phyloP scores from a whole-genome alignment of 495 filamentous ascomycete genomes.

The Cetradonia linearis region DNA sequence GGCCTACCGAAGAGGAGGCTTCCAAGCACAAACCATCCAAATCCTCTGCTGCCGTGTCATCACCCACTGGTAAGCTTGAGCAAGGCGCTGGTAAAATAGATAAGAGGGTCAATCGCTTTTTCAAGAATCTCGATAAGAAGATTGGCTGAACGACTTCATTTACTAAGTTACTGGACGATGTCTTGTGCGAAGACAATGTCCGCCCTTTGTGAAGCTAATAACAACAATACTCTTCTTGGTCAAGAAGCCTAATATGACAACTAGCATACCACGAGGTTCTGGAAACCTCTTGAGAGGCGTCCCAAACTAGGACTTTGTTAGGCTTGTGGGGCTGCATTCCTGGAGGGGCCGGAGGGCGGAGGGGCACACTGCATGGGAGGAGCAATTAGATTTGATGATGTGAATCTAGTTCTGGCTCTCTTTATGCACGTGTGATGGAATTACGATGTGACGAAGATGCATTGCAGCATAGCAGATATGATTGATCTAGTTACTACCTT shows the following conservation, averaged over 20 bases:
- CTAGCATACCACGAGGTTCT: neutral
- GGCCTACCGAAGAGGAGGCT: constrained; percentile 58
- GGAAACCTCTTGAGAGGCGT: neutral
- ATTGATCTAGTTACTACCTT: neutral
- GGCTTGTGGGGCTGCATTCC: neutral
- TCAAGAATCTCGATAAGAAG: constrained; percentile 87
- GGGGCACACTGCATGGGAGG: neutral
- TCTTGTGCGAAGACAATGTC: neutral
- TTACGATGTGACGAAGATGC: constrained; percentile 7
- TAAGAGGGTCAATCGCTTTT: constrained; percentile 64
- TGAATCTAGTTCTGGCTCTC: neutral
- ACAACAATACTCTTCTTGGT: neutral
- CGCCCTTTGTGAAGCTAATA: neutral
- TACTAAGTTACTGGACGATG: neutral
- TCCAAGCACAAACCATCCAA: constrained; percentile 45
- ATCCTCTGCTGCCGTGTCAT: constrained; percentile 34
- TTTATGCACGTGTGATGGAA: neutral
- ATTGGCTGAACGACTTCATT: constrained; percentile 37
- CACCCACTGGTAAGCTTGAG: constrained; percentile 51
- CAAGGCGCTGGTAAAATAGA: constrained; percentile 60
- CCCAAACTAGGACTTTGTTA: neutral
- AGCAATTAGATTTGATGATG: constrained; percentile 1
- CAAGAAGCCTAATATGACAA: neutral
- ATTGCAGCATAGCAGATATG: constrained; percentile 3
- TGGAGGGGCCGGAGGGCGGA: too few relatives aligned